Percentiles rank a stretch among this genome's conserved stretches.
These are phyloP conservation scores for Candida pseudoviswanathii DNA, from an alignment of 1,139 yeast species.

Conservation along the genomic window DNA sequence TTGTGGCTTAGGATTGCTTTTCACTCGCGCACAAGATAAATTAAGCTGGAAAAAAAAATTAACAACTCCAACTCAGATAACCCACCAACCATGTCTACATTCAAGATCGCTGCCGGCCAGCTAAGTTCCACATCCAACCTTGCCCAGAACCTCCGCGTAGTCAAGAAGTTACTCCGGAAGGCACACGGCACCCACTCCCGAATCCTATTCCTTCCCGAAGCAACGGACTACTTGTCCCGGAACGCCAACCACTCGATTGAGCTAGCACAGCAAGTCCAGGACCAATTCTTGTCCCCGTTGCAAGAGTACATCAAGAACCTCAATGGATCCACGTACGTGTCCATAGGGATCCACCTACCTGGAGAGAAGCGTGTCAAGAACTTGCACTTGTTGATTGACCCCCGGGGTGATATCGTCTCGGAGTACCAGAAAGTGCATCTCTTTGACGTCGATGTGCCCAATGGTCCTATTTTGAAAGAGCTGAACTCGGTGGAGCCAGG, in stretches of 20 bases:
- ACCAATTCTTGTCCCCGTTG: slow-evolving; percentile 54
- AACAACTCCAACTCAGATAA: background rate
- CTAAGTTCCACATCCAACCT: slow-evolving; percentile 73
- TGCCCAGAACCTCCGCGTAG: slow-evolving; percentile 58
- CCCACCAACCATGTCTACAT: slow-evolving; percentile 3
- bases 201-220: slow-evolving; percentile 87
- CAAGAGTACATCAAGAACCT: slow-evolving; percentile 42
- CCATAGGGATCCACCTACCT: slow-evolving; percentile 86
- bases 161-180: slow-evolving; percentile 55
- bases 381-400: slow-evolving; percentile 69
- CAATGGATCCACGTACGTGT: slow-evolving; percentile 31
- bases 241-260: slow-evolving; percentile 65
- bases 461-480: slow-evolving; percentile 75
- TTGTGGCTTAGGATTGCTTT: background rate
- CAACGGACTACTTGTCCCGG: slow-evolving; percentile 81
- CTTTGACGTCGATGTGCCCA: slow-evolving; percentile 81
- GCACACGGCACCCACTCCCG: slow-evolving; percentile 64
- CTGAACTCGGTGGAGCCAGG: slow-evolving; percentile 87
- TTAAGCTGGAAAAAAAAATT: background rate
- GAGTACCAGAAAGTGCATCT: slow-evolving; percentile 84
- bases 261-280: slow-evolving; percentile 55
- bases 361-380: slow-evolving; percentile 56
- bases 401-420: slow-evolving; percentile 62
- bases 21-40: background rate
- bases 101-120: slow-evolving; percentile 79